These are phyloP conservation scores for Capsaspora owczarzaki DNA, from an alignment of 78 protist species.

Conservation along the genomic window DNA sequence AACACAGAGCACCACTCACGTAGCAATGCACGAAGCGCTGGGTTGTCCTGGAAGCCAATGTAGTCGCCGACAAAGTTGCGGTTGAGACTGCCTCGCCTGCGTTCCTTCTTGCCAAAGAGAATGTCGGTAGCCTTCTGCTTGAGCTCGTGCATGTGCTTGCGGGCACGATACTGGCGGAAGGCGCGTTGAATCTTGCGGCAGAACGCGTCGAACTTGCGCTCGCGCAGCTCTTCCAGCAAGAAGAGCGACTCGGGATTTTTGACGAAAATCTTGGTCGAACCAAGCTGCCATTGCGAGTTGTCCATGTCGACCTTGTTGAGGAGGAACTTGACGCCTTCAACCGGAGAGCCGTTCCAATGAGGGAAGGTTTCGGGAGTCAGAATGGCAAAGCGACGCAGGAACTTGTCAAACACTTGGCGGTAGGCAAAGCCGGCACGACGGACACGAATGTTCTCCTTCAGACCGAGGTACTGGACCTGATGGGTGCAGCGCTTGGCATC, in stretches of 20 bases:
- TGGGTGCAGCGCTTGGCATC: constrained; percentile 24
- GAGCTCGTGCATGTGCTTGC: background rate
- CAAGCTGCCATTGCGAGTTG: constrained; percentile 50
- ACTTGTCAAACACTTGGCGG: constrained; percentile 62
- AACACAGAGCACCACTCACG: background rate
- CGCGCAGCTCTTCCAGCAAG: constrained; percentile 55
- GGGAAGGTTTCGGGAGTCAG: constrained; percentile 18
- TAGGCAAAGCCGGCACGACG: constrained; percentile 92
- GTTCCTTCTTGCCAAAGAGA: constrained; percentile 4
- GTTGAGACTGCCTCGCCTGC: background rate
- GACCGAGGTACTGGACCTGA: constrained; percentile 73
- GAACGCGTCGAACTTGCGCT: constrained; percentile 37
- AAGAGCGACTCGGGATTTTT: constrained; percentile 58
- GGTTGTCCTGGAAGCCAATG: constrained; percentile 17
- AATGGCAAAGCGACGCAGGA: constrained; percentile 60
- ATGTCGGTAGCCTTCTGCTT: constrained; percentile 13
- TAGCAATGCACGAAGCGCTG: background rate
- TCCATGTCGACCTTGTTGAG: constrained; percentile 16
- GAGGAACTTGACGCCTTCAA: background rate
- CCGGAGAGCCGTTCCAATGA: background rate
- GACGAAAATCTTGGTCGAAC: constrained; percentile 73
- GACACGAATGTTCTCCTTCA: constrained; percentile 84
- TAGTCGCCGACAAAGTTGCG: constrained; percentile 20
- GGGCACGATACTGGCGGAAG: constrained; percentile 33
- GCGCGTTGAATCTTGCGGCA: constrained; percentile 50